Evolutionary conservation across 768 basidiomycete genomes (phyloP).

Genomic region (Hydnum rufescens): DNA sequence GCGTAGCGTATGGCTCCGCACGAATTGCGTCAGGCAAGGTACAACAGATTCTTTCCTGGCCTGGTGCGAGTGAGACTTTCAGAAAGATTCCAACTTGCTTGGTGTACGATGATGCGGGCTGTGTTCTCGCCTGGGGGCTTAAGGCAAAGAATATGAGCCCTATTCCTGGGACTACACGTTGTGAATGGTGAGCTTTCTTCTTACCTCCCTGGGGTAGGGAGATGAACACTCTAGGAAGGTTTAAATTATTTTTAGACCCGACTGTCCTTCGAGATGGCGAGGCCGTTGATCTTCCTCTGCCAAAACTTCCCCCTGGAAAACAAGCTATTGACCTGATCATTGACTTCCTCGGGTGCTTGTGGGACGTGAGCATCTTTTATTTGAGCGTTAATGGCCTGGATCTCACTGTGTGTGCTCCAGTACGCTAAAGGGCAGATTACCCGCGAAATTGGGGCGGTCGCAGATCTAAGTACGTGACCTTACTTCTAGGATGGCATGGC

Average conservation of each 20-base stretch:
- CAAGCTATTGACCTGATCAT: constrained; percentile 46
- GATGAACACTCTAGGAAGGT: no score
- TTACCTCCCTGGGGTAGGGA: no score
- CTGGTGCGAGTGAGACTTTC: constrained; percentile 69
- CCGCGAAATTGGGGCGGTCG: constrained; percentile 69
- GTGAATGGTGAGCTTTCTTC: constrained; percentile 33
- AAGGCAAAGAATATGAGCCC: constrained; percentile 68
- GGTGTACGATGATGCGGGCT: constrained; percentile 53
- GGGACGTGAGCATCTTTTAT: constrained; percentile 25
- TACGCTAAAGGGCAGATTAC: constrained; percentile 77
- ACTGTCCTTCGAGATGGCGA: background rate
- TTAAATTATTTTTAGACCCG: background rate
- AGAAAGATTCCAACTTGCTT: constrained; percentile 77
- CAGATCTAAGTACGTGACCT: constrained; percentile 47
- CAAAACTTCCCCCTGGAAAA: background rate
- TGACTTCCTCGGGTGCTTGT: constrained; percentile 65
- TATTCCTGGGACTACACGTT: constrained; percentile 39
- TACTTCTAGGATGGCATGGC: background rate
- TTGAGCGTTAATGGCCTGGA: background rate
- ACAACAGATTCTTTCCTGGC: constrained; percentile 76
- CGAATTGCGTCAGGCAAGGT: constrained; percentile 60
- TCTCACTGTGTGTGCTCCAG: constrained; percentile 2
- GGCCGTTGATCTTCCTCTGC: background rate
- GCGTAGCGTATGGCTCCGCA: constrained; percentile 78
- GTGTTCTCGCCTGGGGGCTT: constrained; percentile 65